phyloP scores from a whole-genome alignment of 1,284 basidiomycete species.

The Heterobasidion irregulare region DNA sequence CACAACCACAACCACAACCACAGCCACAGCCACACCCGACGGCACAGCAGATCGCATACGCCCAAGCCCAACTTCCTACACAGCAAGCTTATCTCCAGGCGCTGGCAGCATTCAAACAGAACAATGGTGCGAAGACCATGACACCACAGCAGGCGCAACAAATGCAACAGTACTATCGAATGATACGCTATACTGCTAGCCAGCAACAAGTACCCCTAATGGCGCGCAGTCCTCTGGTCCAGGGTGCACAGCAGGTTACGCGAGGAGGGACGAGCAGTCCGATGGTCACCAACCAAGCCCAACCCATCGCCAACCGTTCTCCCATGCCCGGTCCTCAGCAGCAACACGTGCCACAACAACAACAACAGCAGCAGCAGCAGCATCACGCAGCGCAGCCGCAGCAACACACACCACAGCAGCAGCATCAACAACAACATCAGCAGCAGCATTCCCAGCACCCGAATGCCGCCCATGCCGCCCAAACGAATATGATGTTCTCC shows the following conservation, averaged over 20 bases:
- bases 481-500: background rate
- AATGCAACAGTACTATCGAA: slow-evolving; percentile 3
- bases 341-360: slow-evolving; percentile 9
- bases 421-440: background rate
- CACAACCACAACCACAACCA: background rate
- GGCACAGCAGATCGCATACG: too few species aligned
- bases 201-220: slow-evolving; percentile 2
- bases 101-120: background rate
- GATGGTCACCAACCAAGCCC: slow-evolving; percentile 5
- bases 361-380: slow-evolving; percentile 9
- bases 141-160: background rate
- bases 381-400: background rate
- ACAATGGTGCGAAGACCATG: background rate
- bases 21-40: too few species aligned
- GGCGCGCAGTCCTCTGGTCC: slow-evolving; percentile 7
- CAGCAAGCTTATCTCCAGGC: background rate
- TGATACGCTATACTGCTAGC: slow-evolving; percentile 5
- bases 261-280: slow-evolving; percentile 2
- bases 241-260: background rate
- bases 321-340: slow-evolving; percentile 9
- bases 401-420: background rate
- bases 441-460: slow-evolving; percentile 3
- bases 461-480: background rate
- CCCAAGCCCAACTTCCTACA: background rate
- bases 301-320: slow-evolving; percentile 6